Conservation (phyloP, 2,329 filamentous ascomycete genomes). For the Tympanopsis confertula region DNA sequence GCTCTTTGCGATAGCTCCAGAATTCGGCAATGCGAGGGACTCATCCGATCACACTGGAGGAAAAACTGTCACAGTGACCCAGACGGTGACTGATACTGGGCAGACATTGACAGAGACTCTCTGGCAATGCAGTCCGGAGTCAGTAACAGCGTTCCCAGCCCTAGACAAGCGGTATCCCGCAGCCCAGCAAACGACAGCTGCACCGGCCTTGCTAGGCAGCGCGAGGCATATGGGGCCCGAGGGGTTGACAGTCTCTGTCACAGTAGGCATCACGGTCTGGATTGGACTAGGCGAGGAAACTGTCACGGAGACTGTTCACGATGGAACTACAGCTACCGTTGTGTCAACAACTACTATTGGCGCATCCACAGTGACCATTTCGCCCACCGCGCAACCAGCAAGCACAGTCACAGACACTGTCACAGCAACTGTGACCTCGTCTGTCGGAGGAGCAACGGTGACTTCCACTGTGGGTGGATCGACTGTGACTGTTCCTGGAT, state of each 20-base stretch:
- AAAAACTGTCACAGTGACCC: not conserved
- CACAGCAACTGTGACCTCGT: constrained; percentile 4
- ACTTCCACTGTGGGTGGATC: not conserved
- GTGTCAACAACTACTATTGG: constrained; percentile 1
- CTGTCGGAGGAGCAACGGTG: not conserved
- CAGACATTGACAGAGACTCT: too few species aligned
- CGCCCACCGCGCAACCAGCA: not conserved
- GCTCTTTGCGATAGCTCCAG: too few species aligned
- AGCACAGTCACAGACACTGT: constrained; percentile 3
- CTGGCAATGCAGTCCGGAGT: not conserved
- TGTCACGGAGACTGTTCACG: not conserved
- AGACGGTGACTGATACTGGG: not conserved
- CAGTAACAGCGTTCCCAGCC: not conserved
- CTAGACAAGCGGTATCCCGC: not conserved
- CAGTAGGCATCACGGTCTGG: constrained; percentile 1
- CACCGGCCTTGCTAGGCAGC: too few species aligned
- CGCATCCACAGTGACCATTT: constrained; percentile 1
- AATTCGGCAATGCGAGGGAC: too few species aligned
- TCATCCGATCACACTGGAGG: too few species aligned
- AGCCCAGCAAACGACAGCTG: not conserved
- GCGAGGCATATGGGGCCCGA: too few species aligned
- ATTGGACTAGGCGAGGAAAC: constrained; percentile 1
- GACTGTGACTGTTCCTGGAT: not conserved
- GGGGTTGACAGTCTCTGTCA: not conserved
- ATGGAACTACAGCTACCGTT: not conserved